Conservation (phyloP, 2,329 filamentous ascomycete genomes). For the Delphinella strobiligena region DNA sequence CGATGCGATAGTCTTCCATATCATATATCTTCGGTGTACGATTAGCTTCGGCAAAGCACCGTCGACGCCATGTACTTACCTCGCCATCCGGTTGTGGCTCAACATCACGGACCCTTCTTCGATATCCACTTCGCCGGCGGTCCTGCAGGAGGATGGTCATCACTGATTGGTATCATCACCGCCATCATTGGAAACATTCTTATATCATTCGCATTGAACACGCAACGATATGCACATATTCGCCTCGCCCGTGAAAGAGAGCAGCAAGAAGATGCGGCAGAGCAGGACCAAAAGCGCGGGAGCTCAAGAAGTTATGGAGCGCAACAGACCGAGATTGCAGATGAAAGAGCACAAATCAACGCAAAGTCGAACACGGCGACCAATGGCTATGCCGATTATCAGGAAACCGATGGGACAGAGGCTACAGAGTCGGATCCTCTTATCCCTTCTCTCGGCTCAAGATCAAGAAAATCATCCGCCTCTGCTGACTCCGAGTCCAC, state of each 20-base stretch:
- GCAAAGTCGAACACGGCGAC: too few species aligned
- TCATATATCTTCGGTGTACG: too few species aligned
- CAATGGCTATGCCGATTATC: conserved; percentile 21
- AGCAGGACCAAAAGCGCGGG: conserved; percentile 15
- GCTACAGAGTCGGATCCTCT: conserved; percentile 40
- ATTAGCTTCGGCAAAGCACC: background rate
- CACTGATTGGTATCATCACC: conserved; percentile 85
- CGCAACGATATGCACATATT: conserved; percentile 90
- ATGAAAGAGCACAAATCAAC: conserved; percentile 15
- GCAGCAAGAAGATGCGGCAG: conserved; percentile 18
- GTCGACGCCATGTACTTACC: background rate
- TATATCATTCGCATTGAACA: conserved; percentile 91
- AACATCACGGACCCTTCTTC: too few species aligned
- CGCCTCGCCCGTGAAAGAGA: conserved; percentile 61
- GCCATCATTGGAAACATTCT: conserved; percentile 87
- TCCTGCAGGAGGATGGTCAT: conserved; percentile 55
- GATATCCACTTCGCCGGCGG: conserved; percentile 10
- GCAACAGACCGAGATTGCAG: conserved; percentile 21
- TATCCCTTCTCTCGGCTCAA: conserved; percentile 38
- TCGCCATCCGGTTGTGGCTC: too few species aligned
- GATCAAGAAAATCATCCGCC: conserved; percentile 24
- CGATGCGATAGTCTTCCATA: background rate
- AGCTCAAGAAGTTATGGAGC: conserved; percentile 30
- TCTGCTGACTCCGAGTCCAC: conserved; percentile 28
- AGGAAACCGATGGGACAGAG: too few species aligned